A percentile compares a stretch with the other conserved stretches of the same genome.
phyloP scores from a whole-genome alignment of 2,329 filamentous ascomycete genomes.

The Xylariaceae sp. region DNA sequence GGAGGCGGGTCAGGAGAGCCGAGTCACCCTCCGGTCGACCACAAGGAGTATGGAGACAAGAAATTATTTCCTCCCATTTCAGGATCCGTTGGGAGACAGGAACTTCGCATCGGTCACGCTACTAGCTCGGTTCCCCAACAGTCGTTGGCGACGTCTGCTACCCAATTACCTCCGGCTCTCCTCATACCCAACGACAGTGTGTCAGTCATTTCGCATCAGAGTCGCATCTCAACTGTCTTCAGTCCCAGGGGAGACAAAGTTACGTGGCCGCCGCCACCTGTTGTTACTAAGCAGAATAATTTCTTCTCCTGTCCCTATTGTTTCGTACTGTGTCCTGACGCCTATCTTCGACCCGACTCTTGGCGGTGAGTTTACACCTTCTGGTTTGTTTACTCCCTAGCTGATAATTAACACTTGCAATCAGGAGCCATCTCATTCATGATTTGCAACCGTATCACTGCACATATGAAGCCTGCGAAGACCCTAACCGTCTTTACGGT shows the following conservation, averaged over 20 bases:
- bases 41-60: no score
- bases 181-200: neutral
- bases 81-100: neutral
- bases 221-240: conserved; percentile 3
- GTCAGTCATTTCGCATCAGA: conserved; percentile 9
- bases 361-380: conserved; percentile 4
- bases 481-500: conserved; percentile 15
- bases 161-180: neutral
- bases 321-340: conserved; percentile 12
- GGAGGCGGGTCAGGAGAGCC: no score
- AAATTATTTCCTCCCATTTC: no score
- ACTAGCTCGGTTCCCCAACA: neutral
- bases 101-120: neutral
- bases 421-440: conserved; percentile 10
- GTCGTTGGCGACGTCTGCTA: conserved; percentile 12
- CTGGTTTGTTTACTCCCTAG: neutral
- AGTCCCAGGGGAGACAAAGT: neutral
- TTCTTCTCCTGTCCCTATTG: conserved; percentile 18
- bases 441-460: conserved; percentile 21
- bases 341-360: conserved; percentile 1
- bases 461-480: conserved; percentile 17
- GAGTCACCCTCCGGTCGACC: neutral
- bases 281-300: neutral
- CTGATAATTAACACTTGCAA: neutral
- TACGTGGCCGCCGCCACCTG: conserved; percentile 4